phyloP scores from a whole-genome alignment of 352 stramenopile genomes.

The Peronospora belbahrii region DNA sequence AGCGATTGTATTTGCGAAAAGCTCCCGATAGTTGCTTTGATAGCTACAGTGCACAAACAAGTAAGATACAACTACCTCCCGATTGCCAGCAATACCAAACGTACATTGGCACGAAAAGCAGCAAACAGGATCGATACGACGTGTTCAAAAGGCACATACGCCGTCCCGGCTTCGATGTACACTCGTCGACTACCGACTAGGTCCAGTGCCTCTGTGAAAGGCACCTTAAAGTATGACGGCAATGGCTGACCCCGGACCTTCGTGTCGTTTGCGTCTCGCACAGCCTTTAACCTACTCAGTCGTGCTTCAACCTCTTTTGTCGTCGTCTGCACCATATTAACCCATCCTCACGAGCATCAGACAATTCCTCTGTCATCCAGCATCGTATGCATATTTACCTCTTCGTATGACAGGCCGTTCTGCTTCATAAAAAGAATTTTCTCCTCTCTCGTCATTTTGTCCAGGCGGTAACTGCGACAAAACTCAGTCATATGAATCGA shows the following conservation, averaged over 20 bases:
- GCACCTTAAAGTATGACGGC: conserved; percentile 92
- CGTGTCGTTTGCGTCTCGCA: conserved; percentile 50
- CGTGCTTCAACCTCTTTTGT: conserved; percentile 55
- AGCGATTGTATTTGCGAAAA: conserved; percentile 84
- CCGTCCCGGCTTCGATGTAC: conserved; percentile 90
- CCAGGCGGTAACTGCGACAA: conserved; percentile 54
- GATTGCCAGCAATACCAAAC: conserved; percentile 2
- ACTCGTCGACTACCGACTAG: conserved; percentile 86
- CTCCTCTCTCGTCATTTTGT: conserved; percentile 86
- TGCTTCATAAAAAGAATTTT: conserved; percentile 85
- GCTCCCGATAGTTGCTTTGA: conserved; percentile 88
- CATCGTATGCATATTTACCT: conserved; percentile 18
- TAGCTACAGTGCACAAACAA: conserved; percentile 37
- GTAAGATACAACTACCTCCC: background rate
- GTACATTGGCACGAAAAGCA: conserved; percentile 86
- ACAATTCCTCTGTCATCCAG: background rate
- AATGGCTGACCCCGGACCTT: conserved; percentile 47
- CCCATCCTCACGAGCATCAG: background rate
- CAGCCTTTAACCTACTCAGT: conserved; percentile 57
- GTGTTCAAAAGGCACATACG: conserved; percentile 92
- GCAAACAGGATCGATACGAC: conserved; percentile 92
- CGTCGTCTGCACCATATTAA: conserved; percentile 27
- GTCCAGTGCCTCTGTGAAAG: conserved; percentile 94
- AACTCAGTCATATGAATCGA: conserved; percentile 6
- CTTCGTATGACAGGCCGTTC: conserved; percentile 73